These are phyloP conservation scores for Monosporascus cannonballus DNA, from an alignment of 2,329 filamentous ascomycete genomes.

Conservation along the genomic window DNA sequence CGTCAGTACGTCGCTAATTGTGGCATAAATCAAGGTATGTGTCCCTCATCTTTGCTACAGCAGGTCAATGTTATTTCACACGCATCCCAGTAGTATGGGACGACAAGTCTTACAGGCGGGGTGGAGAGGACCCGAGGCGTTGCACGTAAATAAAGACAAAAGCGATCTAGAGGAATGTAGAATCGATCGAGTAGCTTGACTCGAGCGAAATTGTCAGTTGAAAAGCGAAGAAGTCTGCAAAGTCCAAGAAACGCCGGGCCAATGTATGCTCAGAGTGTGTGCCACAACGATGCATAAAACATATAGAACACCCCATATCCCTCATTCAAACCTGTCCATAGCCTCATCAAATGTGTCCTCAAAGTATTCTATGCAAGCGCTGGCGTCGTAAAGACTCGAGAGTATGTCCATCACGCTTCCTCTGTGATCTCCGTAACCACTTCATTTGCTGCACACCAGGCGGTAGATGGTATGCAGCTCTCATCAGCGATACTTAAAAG, in stretches of 20 bases:
- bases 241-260: conserved; percentile 18
- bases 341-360: conserved; percentile 8
- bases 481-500: conserved; percentile 13
- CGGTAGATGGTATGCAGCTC: conserved; percentile 2
- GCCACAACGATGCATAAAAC: conserved; percentile 13
- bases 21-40: too few species aligned
- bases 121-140: too few species aligned
- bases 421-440: background rate
- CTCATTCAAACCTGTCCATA: conserved; percentile 19
- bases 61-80: too few species aligned
- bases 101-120: too few species aligned
- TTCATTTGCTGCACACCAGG: conserved; percentile 1
- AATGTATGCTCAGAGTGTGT: conserved; percentile 15
- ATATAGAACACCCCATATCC: conserved; percentile 18
- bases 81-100: too few species aligned
- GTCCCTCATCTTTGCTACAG: too few species aligned
- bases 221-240: conserved; percentile 7
- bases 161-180: too few species aligned
- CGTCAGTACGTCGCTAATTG: too few species aligned
- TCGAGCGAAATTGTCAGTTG: background rate
- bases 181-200: too few species aligned
- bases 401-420: background rate
- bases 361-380: conserved; percentile 7
- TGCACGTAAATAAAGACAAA: too few species aligned
- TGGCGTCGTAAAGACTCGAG: conserved; percentile 2